Base-by-base conservation (phyloP, 805 yeast species). In the Wickerhamomyces mucosus region DNA sequence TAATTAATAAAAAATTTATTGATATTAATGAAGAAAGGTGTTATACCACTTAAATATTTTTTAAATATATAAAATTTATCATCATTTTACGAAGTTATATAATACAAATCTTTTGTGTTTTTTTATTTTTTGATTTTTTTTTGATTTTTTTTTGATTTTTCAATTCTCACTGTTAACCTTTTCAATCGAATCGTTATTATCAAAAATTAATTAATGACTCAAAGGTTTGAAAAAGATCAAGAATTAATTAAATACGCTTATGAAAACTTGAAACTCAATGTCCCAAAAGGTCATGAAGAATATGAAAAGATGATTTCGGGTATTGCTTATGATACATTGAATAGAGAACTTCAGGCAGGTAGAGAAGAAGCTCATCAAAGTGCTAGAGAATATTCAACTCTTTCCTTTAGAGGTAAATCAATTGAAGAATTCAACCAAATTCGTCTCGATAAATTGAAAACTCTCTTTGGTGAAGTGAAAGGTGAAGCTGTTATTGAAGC, bases 291-390 rank as follows among this genome's bases (percentile, higher is more conserved):
- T 8, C 36, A 42, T 12, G 56, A 46, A 4, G 69, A 69, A 30
- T 75, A 73, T 48, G 72, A 70, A 41, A 60, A 58, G 39, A 72
- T 75, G 79, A 67, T 75, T 38, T 60, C 68, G 36, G 67, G 76
- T 2, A 48, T 61, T 43, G 59, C 62, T 3, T 75, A 72, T 50
- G 49, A 65, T 31, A 39, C 51, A 11, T 33, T 38, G 31, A 56
- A 41, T 12, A 42, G 45, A 8, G 55, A 48, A 15, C 42, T 58
- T 8, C 38, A 43, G 26, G 34, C 40, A 21, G 51, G 45, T 7
- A 46, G 62, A 31, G 30, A 39, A 27, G 22, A 31, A 27, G 34
- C 53, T 45, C 42, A 53, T 46, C 43, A 57, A 34, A 31, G 37
- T 26, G 40, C 59, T 16, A 30, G 43, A 29, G 30, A 47, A 35